phyloP scores from a whole-genome alignment of 495 filamentous ascomycete species.

The Cercophora samala region DNA sequence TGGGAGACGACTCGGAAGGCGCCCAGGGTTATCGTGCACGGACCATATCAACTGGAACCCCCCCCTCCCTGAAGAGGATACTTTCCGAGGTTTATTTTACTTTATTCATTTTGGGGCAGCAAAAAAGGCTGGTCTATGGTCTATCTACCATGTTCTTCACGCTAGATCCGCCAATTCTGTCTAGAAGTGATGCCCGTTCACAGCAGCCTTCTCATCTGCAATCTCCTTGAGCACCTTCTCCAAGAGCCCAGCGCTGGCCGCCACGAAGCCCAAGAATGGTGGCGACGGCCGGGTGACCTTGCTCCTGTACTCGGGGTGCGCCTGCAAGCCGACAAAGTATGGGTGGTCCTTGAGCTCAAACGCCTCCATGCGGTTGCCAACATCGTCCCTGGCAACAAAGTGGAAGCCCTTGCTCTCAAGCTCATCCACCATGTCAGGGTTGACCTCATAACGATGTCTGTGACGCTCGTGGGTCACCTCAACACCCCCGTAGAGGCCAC shows the following conservation, averaged over 20 bases:
- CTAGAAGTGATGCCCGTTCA: not conserved
- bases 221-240: constrained; percentile 17
- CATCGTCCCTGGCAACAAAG: constrained; percentile 78
- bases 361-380: constrained; percentile 83
- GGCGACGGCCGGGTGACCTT: constrained; percentile 7
- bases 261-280: constrained; percentile 23
- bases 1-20: not conserved
- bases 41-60: not conserved
- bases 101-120: not conserved
- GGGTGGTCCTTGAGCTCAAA: constrained; percentile 86
- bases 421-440: constrained; percentile 59
- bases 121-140: not conserved
- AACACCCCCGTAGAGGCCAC: constrained; percentile 65
- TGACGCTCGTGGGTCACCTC: constrained; percentile 61
- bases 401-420: constrained; percentile 57
- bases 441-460: constrained; percentile 74
- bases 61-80: too few species aligned
- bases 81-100: not conserved
- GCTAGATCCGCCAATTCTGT: not conserved
- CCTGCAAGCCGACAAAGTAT: constrained; percentile 66
- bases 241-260: constrained; percentile 21
- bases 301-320: constrained; percentile 27
- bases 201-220: not conserved
- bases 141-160: not conserved
- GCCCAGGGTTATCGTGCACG: not conserved